These are phyloP conservation scores for Backusella luteola DNA, from an alignment of 192 early-diverging fungal genomes.

Conservation along the genomic window DNA sequence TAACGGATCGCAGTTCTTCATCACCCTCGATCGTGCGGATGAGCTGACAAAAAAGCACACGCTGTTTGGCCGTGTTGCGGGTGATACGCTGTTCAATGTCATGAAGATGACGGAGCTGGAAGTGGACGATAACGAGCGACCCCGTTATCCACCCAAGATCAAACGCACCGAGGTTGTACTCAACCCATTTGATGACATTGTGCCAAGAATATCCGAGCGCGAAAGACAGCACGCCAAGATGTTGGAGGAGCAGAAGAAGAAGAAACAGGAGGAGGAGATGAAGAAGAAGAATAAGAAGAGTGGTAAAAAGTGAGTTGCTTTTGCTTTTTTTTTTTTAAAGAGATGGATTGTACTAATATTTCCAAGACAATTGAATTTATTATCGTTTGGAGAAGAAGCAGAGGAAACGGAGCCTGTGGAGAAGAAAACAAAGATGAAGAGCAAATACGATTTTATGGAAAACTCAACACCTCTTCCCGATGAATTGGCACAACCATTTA, in stretches of 20 bases:
- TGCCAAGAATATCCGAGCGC: slow-evolving; percentile 56
- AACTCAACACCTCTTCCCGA: slow-evolving; percentile 26
- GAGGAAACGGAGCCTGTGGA: slow-evolving; percentile 48
- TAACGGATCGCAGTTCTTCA: slow-evolving; percentile 94
- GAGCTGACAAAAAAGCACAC: slow-evolving; percentile 90
- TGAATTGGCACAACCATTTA: not conserved
- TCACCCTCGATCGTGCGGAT: slow-evolving; percentile 81
- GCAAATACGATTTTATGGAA: slow-evolving; percentile 75
- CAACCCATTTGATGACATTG: slow-evolving; percentile 93
- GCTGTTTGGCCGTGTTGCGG: slow-evolving; percentile 90
- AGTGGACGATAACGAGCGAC: slow-evolving; percentile 77
- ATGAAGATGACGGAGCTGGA: slow-evolving; percentile 85
- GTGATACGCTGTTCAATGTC: slow-evolving; percentile 89
- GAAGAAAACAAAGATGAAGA: slow-evolving; percentile 50
- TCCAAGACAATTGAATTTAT: slow-evolving; percentile 54
- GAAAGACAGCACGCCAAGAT: slow-evolving; percentile 33
- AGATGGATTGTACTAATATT: too few relatives aligned
- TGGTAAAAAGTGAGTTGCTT: slow-evolving; percentile 33
- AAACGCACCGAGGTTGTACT: slow-evolving; percentile 62
- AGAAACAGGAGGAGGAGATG: slow-evolving; percentile 8
- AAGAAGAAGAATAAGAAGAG: slow-evolving; percentile 24
- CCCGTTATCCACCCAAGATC: slow-evolving; percentile 72
- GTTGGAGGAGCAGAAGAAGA: slow-evolving; percentile 34
- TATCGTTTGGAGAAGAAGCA: slow-evolving; percentile 91
- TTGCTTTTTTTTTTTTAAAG: not conserved